Base-by-base conservation (phyloP, 2,329 filamentous ascomycete species). In the Verticillium nonalfalfae region DNA sequence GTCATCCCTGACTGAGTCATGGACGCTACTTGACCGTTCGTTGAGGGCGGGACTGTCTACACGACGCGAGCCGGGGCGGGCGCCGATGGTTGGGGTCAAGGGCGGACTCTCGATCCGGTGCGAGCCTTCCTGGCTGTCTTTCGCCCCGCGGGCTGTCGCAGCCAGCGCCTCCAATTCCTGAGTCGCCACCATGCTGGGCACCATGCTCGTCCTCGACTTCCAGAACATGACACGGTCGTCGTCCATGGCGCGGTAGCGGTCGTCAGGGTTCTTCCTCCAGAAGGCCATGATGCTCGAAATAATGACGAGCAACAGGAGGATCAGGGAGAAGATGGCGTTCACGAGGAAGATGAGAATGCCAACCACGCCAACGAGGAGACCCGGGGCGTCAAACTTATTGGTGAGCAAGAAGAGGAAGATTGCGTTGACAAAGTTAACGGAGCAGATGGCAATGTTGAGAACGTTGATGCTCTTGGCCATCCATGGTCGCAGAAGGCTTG, bases 401-500 rank as follows among this genome's bases (percentile, higher is more conserved):
- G 91, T 91, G 79, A 97, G 97, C 69, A 97, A 85, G 61, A 98
- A 81, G 38, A 97, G 79, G 80, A 96, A 96, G 73, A 97, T 88
- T 61, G 89, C 85, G 76, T 95, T 96, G 70, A 97, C 74, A 75
- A 97, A 96, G 81, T 97, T 97, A 76, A 97, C 82, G 56, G 86
- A 89, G 65, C 87, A 90, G 69, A 97, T 97, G 63, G 92, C 85
- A 70, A 98, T 97, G 78, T 97, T 97, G 83, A 97, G 96, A 57
- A 89, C 88, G 76, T 97, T 98, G 64, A 92, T 97, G 79, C 93
- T 94, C 86, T 97, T 97, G 82, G 97, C 94, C 94, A 98, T 98
- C 90, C 92, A 98, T 18, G 94, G 94, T 63, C 91, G 88, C 67
- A 97, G 79, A 60, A 96, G 88, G 63, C 87, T 90, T 61, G 92